Conservation (phyloP, 2,329 filamentous ascomycete species). For the Chaetomium globosum region DNA sequence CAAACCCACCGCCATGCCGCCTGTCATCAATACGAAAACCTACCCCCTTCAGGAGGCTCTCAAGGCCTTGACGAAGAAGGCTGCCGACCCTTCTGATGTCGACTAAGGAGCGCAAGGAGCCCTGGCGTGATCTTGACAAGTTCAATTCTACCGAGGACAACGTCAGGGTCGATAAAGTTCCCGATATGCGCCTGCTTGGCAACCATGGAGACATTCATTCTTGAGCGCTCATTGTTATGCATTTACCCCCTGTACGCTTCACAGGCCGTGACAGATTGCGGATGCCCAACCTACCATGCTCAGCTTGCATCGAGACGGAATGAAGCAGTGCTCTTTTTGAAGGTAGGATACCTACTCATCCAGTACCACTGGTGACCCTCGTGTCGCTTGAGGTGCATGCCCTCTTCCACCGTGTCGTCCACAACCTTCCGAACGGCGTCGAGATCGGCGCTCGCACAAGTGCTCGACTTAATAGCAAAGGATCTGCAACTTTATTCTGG, state of each 20-base stretch:
- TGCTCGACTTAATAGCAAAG: neutral
- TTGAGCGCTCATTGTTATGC: neutral
- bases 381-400: too few species aligned
- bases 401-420: too few species aligned
- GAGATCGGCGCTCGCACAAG: neutral
- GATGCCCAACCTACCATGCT: neutral
- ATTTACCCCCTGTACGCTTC: neutral
- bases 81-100: neutral
- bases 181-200: conserved; percentile 4
- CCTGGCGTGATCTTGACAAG: neutral
- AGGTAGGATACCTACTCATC: neutral
- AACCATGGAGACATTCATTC: conserved; percentile 2
- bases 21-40: neutral
- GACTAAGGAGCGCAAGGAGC: conserved; percentile 2
- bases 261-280: neutral
- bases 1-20: neutral
- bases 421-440: too few species aligned
- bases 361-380: too few species aligned
- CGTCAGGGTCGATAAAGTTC: neutral
- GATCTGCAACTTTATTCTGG: neutral
- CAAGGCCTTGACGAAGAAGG: neutral
- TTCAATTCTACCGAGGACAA: conserved; percentile 4
- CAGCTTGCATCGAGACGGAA: neutral
- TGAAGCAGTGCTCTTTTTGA: neutral
- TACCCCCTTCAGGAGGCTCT: neutral